Evolutionary conservation across 2,329 filamentous ascomycete genomes (phyloP).

Genomic region (Bipolaris zeicola): DNA sequence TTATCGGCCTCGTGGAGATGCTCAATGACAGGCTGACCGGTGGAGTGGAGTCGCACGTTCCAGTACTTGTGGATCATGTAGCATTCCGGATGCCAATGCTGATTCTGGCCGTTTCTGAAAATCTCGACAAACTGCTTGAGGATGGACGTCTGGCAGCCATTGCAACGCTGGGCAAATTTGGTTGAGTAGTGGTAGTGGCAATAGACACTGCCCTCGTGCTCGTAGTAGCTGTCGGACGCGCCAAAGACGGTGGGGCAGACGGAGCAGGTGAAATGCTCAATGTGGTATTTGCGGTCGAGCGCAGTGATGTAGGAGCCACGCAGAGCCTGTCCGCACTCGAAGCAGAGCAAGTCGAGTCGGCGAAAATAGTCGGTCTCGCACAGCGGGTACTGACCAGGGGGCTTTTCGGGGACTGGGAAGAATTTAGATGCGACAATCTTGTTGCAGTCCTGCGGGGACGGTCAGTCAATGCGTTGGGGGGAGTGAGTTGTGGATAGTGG

Average conservation of each 20-base stretch:
- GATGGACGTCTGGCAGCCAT: slow-evolving; percentile 95
- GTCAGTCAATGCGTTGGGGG: slow-evolving; percentile 4
- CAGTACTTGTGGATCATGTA: slow-evolving; percentile 99
- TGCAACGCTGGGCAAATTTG: slow-evolving; percentile 93
- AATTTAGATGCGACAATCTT: slow-evolving; percentile 98
- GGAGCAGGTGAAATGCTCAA: slow-evolving; percentile 98
- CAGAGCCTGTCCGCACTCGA: slow-evolving; percentile 88
- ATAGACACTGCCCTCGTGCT: slow-evolving; percentile 94
- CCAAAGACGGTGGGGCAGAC: slow-evolving; percentile 98
- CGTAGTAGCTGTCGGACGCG: slow-evolving; percentile 97
- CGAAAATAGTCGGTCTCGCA: slow-evolving; percentile 98
- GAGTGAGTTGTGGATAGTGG: not conserved
- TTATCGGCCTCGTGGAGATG: slow-evolving; percentile 49
- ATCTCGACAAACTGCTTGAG: slow-evolving; percentile 99
- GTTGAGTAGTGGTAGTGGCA: slow-evolving; percentile 99
- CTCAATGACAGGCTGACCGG: slow-evolving; percentile 48
- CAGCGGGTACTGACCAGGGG: slow-evolving; percentile 87
- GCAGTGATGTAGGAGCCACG: slow-evolving; percentile 98
- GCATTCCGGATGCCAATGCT: slow-evolving; percentile 99
- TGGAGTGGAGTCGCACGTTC: slow-evolving; percentile 80
- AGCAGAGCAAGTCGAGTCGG: slow-evolving; percentile 86
- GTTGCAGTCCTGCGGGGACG: slow-evolving; percentile 76
- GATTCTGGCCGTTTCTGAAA: slow-evolving; percentile 95
- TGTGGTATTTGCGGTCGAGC: slow-evolving; percentile 92
- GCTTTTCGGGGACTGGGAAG: slow-evolving; percentile 93